Base-by-base conservation (phyloP, 2,329 filamentous ascomycete species). In the Cordyceps cateniannulata region DNA sequence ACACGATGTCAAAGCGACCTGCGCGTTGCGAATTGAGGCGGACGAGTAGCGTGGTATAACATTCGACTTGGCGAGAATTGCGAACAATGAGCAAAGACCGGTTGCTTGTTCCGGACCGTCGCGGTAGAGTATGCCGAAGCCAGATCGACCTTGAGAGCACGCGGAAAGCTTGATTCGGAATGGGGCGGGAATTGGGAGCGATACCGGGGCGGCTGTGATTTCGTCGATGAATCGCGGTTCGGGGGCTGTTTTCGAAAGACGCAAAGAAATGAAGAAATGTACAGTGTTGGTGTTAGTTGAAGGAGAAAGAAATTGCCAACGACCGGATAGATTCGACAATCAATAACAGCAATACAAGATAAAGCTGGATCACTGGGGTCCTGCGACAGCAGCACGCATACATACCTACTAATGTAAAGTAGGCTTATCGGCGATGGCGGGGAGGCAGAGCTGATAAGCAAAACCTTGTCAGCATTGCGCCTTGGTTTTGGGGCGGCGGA, bases 361-460 rank as follows among this genome's bases (percentile, higher is more conserved):
- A 10, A 44, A 50, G 29, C 45, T 40, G 40, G 53, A n/a, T 18
- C 18, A 10, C 42, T 10, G 42, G 42, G 25, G 52, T 45, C 27
- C 27, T 45, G 54, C 54, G 29, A 57, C 29, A 49, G 54, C 44
- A 20, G 54, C 32, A 44, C 14, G 22, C 55, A 49, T 58, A 32
- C n/a, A n/a, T n/a, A n/a, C n/a, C n/a, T n/a, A n/a, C n/a, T n/a
- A n/a, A n/a, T 42, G 55, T 29, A 42, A 32, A 27, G 32, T 25
- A 50, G 22, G 35, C 56, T 59, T 59, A 59, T 59, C 56, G 56
- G 35, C 48, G 56, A 59, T 59, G 56, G 56, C 56, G 56, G 56
- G 56, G 56, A 51, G 47, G 47, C 29, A 45, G n/a, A n/a, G 32
- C 55, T 59, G 56, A 59, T 59, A 59, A 59, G 45, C 56, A 51